Base-by-base conservation (phyloP, 371 early-diverging fungal genomes). In the Mortierella sp. region DNA sequence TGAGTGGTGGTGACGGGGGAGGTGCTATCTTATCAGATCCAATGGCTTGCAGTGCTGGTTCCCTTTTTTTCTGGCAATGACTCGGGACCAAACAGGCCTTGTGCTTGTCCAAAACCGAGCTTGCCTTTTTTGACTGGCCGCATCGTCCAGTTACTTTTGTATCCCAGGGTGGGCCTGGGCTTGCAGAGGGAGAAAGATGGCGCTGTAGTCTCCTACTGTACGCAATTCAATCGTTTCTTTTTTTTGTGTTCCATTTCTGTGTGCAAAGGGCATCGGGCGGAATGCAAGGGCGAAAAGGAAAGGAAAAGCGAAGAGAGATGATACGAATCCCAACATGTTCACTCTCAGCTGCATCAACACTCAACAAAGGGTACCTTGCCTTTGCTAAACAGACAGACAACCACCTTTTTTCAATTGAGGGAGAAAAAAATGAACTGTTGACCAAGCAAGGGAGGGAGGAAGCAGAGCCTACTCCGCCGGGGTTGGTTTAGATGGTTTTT, bases 401-500 rank as follows among this genome's bases (percentile, higher is more conserved):
- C 2, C 31, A 60, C n/a, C 55, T 13, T 57, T 26, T 38, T 38
- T 38, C 42, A 38, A 38, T 38, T 38, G 42, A 50, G 14, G 14
- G 50, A 50, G 16, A 63, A 34, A 31, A 60, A 58, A 10, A 54
- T 28, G 5, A 60, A 38, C 84, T 91, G 92, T 14, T 72, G 58
- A 3, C 38, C 21, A 21, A 5, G 5, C 63, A 55, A 6, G 55
- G 24, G 96, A 26, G 6, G 9, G 65, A 38, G 19, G 68, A 65
- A 65, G 68, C 24, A 38, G 68, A 65, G 68, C 68, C 68, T 65
- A 65, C 77, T 92, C 91, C 52, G 94, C 95, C 87, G 95, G 88
- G 93, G 14, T 93, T 89, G 0, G 92, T 92, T 81, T 89, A 94
- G 50, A 68, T 38, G 95, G 21, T 9, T 38, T 65, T 58, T 8